Evolutionary conservation across 2,329 filamentous ascomycete species (phyloP), one percentile per base, ranked within the genome.

Genomic region (Ascochyta viciae-villosae): DNA sequence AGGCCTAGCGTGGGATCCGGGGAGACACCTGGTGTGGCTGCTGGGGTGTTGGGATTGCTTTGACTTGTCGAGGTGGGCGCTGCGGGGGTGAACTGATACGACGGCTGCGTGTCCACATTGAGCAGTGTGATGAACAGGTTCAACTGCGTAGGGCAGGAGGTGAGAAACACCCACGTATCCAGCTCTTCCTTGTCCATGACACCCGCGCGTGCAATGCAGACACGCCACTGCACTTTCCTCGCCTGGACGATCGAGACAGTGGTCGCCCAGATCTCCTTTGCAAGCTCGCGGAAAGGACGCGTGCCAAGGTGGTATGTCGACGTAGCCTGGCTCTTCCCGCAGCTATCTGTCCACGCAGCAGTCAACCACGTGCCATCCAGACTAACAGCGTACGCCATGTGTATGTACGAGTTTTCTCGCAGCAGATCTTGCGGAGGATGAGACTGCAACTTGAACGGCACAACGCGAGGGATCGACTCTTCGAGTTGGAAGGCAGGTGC

Each of bases 311-410:
- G 91, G 73, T 92, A 94, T 0, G 89, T 89, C 0, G 87, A 84
- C 15, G 84, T 90, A 62, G 87, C 86, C 71, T 93, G 89, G 58
- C 89, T 86, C 56, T 85, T 86, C 2, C 91, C 91, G 24, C 85
- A 84, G 63, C 87, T 91, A 69, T 96, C 90, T 1, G 88, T 91
- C 91, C 91, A 96, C 0, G 89, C 89, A 6, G 87, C 89, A 12
- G 88, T 89, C 34, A 95, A 78, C 92, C 92, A 96, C 8, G 87
- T 81, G 19, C 89, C 86, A 71, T 94, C 90, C 10, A 88, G 80
- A 67, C 90, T 93, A 51, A 87, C 83, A 2, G 89, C 85, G 67
- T 96, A 96, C 1, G 89, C 90, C 40, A 96, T 79, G 71, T 96
- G 91, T 27, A 96, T 85, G 67, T 89, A 89, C 0, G 87, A 90